These are phyloP conservation scores for Pseudopediastrum boryanum DNA, from an alignment of 139 green algal genomes.

Conservation along the genomic window DNA sequence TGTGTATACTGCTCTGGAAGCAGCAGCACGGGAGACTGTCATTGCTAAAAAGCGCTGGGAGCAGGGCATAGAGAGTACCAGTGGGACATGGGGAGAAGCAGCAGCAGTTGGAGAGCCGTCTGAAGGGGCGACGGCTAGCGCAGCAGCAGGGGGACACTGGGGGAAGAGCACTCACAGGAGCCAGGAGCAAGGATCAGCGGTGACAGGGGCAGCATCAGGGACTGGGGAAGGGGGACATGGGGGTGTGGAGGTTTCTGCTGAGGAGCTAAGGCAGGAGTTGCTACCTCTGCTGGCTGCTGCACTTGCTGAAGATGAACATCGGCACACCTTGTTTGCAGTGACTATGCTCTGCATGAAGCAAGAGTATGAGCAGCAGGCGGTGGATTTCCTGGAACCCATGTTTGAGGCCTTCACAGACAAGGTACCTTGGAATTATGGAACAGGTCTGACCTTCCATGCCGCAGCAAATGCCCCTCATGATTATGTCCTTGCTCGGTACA, in stretches of 20 bases:
- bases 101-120: constrained; percentile 4
- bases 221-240: background rate
- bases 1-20: constrained; percentile 45
- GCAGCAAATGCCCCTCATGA: too few relatives aligned
- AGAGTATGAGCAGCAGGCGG: constrained; percentile 48
- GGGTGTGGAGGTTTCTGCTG: constrained; percentile 23
- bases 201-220: background rate
- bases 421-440: constrained; percentile 39
- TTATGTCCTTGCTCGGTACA: too few relatives aligned
- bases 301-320: background rate
- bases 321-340: constrained; percentile 54
- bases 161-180: too few relatives aligned
- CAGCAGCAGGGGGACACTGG: too few relatives aligned
- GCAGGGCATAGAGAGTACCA: background rate
- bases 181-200: background rate
- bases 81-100: background rate
- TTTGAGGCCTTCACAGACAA: constrained; percentile 32
- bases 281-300: constrained; percentile 27
- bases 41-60: background rate
- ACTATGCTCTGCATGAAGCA: constrained; percentile 72
- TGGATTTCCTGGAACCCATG: constrained; percentile 37
- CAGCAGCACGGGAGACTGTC: constrained; percentile 15
- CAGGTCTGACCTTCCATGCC: too few relatives aligned
- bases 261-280: constrained; percentile 52
- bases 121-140: background rate